Percentiles rank a stretch among this genome's conserved stretches.
phyloP scores from a whole-genome alignment of 805 yeast species.

The Hanseniaspora vineae region DNA sequence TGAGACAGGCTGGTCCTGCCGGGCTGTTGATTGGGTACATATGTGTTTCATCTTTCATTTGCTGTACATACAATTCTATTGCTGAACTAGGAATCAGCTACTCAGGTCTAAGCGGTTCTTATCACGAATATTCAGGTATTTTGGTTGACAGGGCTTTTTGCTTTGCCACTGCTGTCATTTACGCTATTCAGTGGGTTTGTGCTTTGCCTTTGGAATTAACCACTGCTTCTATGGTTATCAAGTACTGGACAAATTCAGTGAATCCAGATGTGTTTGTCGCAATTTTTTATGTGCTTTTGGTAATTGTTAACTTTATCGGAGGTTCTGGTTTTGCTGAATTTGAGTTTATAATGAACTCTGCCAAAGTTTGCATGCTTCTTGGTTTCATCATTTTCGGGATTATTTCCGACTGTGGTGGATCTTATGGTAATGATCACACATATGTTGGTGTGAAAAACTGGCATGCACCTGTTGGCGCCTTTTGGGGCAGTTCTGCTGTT shows the following conservation, averaged over 20 bases:
- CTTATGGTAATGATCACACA: constrained; percentile 26
- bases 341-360: constrained; percentile 35
- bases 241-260: constrained; percentile 40
- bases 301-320: constrained; percentile 37
- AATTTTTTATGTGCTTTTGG: constrained; percentile 36
- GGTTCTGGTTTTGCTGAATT: constrained; percentile 47
- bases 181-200: constrained; percentile 43
- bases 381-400: constrained; percentile 37
- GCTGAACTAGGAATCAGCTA: constrained; percentile 42
- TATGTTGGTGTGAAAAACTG: constrained; percentile 39
- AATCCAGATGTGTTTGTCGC: constrained; percentile 53
- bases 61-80: constrained; percentile 40
- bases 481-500: constrained; percentile 22
- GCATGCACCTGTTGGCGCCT: constrained; percentile 38
- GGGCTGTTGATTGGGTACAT: constrained; percentile 44
- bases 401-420: constrained; percentile 40
- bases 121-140: constrained; percentile 34
- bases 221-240: constrained; percentile 44
- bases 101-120: constrained; percentile 39
- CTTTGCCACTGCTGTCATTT: constrained; percentile 40
- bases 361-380: constrained; percentile 35
- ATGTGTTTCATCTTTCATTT: constrained; percentile 44
- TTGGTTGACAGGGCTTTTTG: constrained; percentile 45
- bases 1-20: constrained; percentile 52
- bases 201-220: constrained; percentile 47